Evolutionary conservation across 441 rosid species (phyloP).

Genomic region (Metrosideros polymorpha): DNA sequence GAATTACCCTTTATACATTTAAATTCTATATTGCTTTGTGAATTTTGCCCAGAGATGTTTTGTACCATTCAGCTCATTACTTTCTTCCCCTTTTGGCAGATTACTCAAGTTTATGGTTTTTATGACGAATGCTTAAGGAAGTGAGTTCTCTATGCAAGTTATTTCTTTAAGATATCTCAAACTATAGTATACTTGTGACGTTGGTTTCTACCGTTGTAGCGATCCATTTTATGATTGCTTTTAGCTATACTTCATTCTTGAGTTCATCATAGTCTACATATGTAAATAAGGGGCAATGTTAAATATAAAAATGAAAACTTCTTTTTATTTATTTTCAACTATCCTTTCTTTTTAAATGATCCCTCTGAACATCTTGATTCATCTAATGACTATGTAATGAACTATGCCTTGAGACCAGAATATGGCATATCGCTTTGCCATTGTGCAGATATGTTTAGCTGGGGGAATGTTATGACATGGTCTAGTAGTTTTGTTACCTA

Average conservation of each 20-base stretch:
- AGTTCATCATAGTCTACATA: not conserved
- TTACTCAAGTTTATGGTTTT: constrained; percentile 80
- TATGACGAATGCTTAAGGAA: constrained; percentile 69
- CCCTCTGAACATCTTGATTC: not conserved
- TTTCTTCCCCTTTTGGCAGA: constrained; percentile 29
- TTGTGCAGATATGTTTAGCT: not conserved
- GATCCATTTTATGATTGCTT: not conserved
- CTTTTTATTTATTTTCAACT: not conserved
- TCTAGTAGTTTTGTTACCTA: not conserved
- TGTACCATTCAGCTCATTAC: not conserved
- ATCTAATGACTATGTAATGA: not conserved
- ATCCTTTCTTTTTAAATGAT: not conserved
- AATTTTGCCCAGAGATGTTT: not conserved
- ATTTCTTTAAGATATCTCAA: not conserved
- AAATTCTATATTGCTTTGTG: constrained; percentile 2
- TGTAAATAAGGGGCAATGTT: not conserved
- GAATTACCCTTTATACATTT: not conserved
- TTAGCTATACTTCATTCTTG: not conserved
- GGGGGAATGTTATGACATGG: not conserved
- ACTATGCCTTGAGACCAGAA: not conserved
- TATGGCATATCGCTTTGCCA: not conserved
- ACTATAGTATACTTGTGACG: not conserved
- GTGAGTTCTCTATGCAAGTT: constrained; percentile 31
- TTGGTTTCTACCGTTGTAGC: not conserved
- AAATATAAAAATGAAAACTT: not conserved